phyloP scores from a whole-genome alignment of 1,284 basidiomycete species.

The Cryptococcus jaspeensis region DNA sequence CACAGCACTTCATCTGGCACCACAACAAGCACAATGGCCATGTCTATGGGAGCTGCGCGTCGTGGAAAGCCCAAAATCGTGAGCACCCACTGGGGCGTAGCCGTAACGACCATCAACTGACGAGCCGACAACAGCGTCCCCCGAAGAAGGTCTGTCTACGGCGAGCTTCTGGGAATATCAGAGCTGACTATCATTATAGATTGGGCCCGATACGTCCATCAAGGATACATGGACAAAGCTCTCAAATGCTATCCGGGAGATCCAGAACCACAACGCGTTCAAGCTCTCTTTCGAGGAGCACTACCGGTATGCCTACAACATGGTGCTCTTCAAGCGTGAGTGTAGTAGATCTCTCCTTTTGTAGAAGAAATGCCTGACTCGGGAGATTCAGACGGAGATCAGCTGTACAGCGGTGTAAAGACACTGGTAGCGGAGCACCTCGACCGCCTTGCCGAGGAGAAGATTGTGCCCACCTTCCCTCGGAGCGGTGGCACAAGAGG shows the following conservation, averaged over 20 bases:
- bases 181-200: slow-evolving; percentile 19
- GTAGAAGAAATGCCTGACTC: background rate
- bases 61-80: slow-evolving; percentile 49
- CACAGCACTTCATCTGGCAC: background rate
- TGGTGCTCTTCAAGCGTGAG: slow-evolving; percentile 75
- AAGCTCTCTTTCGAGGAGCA: slow-evolving; percentile 96
- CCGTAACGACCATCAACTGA: background rate
- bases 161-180: background rate
- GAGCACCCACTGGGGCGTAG: slow-evolving; percentile 8
- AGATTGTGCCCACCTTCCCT: slow-evolving; percentile 81
- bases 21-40: slow-evolving; percentile 26
- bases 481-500: slow-evolving; percentile 49
- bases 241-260: slow-evolving; percentile 78
- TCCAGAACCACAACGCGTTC: slow-evolving; percentile 90
- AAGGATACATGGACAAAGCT: slow-evolving; percentile 50
- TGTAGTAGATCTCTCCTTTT: background rate
- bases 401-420: slow-evolving; percentile 84
- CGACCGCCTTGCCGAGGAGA: slow-evolving; percentile 69
- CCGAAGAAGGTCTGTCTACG: slow-evolving; percentile 38
- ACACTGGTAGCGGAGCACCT: slow-evolving; percentile 80
- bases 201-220: slow-evolving; percentile 44
- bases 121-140: slow-evolving; percentile 34
- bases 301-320: slow-evolving; percentile 89
- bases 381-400: slow-evolving; percentile 60
- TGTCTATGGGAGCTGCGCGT: slow-evolving; percentile 39